Conservation (phyloP, 169 alveolate genomes). For the Babesia bigemina region DNA sequence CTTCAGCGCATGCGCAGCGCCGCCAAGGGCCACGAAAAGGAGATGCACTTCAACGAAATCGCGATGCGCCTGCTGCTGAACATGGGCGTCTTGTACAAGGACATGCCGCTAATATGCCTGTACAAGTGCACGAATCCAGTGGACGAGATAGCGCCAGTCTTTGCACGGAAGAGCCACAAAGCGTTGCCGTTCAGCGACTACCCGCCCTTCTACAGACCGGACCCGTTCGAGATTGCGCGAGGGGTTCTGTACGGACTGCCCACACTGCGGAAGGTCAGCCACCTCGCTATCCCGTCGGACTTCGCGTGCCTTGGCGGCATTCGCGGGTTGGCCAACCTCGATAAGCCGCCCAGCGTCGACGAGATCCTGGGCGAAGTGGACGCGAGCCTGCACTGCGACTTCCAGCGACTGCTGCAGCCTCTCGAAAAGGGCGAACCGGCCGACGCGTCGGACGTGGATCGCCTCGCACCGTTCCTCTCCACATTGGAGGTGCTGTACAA, state of each 20-base stretch:
- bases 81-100: slow-evolving; percentile 68
- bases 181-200: slow-evolving; percentile 15
- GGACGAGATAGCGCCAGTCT: slow-evolving; percentile 41
- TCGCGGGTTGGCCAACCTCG: slow-evolving; percentile 25
- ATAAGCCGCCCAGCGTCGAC: slow-evolving; percentile 5
- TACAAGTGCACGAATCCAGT: slow-evolving; percentile 46
- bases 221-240: slow-evolving; percentile 55
- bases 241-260: slow-evolving; percentile 55
- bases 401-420: slow-evolving; percentile 3
- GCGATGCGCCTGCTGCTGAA: slow-evolving; percentile 71
- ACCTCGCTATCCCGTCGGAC: slow-evolving; percentile 51
- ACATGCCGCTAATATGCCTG: slow-evolving; percentile 69
- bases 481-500: slow-evolving; percentile 57
- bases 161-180: slow-evolving; percentile 29
- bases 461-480: slow-evolving; percentile 49
- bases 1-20: slow-evolving; percentile 63
- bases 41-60: slow-evolving; percentile 74
- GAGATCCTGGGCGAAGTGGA: slow-evolving; percentile 18
- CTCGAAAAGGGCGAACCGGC: slow-evolving; percentile 3
- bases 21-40: slow-evolving; percentile 77
- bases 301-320: slow-evolving; percentile 55
- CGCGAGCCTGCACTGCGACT: slow-evolving; percentile 2
- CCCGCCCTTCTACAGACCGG: slow-evolving; percentile 40
- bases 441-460: slow-evolving; percentile 4
- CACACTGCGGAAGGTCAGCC: slow-evolving; percentile 53